Base-by-base conservation (phyloP, 441 rosid species). In the Corymbia citriodora region DNA sequence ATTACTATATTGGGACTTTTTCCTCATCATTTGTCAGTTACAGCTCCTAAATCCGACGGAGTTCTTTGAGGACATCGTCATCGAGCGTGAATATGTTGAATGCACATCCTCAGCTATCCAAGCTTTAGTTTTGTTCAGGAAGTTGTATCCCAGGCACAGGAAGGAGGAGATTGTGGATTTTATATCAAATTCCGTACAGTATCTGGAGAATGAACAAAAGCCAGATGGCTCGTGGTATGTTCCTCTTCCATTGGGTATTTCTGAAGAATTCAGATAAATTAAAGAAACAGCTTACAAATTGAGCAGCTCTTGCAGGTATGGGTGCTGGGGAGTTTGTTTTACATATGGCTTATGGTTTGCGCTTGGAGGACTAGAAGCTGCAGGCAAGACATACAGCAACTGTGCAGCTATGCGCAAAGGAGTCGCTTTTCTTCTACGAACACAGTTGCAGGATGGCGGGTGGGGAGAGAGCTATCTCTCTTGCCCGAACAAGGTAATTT, bases 391-490 rank as follows among this genome's bases (percentile, higher is more conserved):
- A 1, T 82, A 90, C 52, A 31, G 88, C 23, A 63, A 90, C 23
- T 90, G 90, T 48, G 45, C 54, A 4, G 93, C 96, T 10, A 48
- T 97, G n/a, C 96, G 95, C 9, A 91, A 89, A 91, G 99, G 95
- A 5, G 96, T 95, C 10, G 89, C 93, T 25, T 97, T 96, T 90
- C 96, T 97, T 25, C 96, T 97, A 9, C 90, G 21, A 63, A 91
- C 89, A 55, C 98, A 97, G 85, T 86, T 88, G 87, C 90, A 83
- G 2, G 89, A 94, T 81, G 98, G 99, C 29, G 98, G 98, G 1
- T 97, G 97, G 98, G 99, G 97, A 61, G 98, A 96, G 91, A 96
- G 97, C 91, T 94, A 93, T 55, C 92, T 90, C 29, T 95, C 98
- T 25, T 96, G 96, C 88, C 96, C 98, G 14, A 91, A 91, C 4